Conservation (phyloP, 768 basidiomycete species). For the Tricholoma sp. region DNA sequence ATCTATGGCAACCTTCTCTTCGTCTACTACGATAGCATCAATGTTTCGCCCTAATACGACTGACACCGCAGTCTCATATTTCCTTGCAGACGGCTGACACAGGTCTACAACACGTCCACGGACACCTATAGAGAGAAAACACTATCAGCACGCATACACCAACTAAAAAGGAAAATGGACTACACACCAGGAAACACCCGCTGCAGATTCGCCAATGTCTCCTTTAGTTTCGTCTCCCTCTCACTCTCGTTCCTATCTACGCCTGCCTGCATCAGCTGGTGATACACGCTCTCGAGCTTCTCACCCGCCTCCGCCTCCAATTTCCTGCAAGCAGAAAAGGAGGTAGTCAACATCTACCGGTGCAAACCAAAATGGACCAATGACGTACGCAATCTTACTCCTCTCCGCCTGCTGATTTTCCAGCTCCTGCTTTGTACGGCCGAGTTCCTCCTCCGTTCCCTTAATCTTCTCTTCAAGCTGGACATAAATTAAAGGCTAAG, state of each 20-base stretch:
- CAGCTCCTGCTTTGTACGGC: constrained; percentile 65
- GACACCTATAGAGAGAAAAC: constrained; percentile 53
- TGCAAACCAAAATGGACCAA: not conserved
- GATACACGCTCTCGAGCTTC: constrained; percentile 77
- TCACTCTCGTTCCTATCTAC: constrained; percentile 86
- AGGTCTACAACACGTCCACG: constrained; percentile 90
- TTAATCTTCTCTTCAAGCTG: constrained; percentile 61
- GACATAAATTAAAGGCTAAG: not conserved
- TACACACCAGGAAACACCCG: constrained; percentile 81
- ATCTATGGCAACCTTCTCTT: constrained; percentile 94
- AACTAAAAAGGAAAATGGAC: not conserved
- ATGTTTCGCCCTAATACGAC: constrained; percentile 92
- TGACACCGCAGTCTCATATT: constrained; percentile 89
- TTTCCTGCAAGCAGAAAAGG: constrained; percentile 47
- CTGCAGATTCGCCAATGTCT: constrained; percentile 78
- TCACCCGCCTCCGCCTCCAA: constrained; percentile 90
- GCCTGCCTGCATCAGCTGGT: constrained; percentile 85
- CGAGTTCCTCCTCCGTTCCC: constrained; percentile 55
- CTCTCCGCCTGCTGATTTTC: constrained; percentile 85
- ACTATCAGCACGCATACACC: not conserved
- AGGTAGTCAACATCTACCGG: not conserved
- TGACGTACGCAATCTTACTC: constrained; percentile 65
- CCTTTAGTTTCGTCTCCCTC: constrained; percentile 77
- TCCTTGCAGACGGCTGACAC: constrained; percentile 89
- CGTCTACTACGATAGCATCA: constrained; percentile 94